These are phyloP conservation scores for Trametes villosa DNA, from an alignment of 768 basidiomycete species.

Conservation along the genomic window DNA sequence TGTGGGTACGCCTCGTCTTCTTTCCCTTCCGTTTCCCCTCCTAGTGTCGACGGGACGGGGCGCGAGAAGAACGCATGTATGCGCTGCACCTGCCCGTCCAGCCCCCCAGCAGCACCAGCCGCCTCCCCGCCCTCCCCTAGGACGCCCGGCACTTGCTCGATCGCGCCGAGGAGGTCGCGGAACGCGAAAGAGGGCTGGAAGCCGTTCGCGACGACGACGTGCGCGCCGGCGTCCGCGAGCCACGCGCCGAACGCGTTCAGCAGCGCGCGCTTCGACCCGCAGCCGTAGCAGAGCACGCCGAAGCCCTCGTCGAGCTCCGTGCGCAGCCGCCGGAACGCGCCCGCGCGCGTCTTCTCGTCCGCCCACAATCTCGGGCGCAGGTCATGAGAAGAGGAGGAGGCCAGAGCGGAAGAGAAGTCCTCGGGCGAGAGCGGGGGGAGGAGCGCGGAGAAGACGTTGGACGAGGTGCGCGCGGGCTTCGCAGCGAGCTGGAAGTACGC, in stretches of 20 bases:
- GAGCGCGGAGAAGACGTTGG: conserved; percentile 77
- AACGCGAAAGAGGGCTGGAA: conserved; percentile 29
- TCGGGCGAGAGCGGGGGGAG: conserved; percentile 72
- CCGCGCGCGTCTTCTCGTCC: conserved; percentile 32
- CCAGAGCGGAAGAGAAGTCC: conserved; percentile 51
- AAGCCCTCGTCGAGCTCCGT: conserved; percentile 82
- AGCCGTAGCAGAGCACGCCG: conserved; percentile 87
- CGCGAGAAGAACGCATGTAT: conserved; percentile 65
- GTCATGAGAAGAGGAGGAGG: conserved; percentile 30
- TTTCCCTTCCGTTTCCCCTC: neutral
- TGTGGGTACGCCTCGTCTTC: conserved; percentile 41
- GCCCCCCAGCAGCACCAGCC: conserved; percentile 41
- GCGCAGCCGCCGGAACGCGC: conserved; percentile 62
- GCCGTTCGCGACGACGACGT: conserved; percentile 29
- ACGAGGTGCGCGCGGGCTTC: conserved; percentile 70
- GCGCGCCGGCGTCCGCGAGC: conserved; percentile 36
- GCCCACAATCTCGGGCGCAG: conserved; percentile 29
- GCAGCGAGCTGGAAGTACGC: conserved; percentile 77
- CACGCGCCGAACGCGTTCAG: conserved; percentile 76
- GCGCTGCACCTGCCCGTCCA: conserved; percentile 66
- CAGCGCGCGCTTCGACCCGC: conserved; percentile 81
- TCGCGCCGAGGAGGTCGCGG: conserved; percentile 52
- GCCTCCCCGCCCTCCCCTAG: conserved; percentile 39
- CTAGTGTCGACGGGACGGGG: neutral
- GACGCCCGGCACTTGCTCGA: conserved; percentile 47